Conservation (phyloP, 495 filamentous ascomycete species). For the Parmelia sp. region DNA sequence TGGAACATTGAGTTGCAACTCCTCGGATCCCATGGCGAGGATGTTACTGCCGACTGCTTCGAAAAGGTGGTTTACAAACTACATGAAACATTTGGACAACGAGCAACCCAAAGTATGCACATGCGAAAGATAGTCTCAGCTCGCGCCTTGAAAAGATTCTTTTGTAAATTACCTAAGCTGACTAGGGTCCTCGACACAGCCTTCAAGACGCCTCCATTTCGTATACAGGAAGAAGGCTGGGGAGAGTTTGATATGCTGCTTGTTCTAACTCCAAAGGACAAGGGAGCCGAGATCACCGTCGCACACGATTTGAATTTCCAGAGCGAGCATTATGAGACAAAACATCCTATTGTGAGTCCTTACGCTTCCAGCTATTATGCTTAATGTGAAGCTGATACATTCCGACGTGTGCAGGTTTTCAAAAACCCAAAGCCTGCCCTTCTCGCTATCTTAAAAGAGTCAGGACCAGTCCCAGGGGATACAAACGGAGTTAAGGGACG, state of each 20-base stretch:
- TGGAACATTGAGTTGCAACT: slow-evolving; percentile 61
- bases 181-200: slow-evolving; percentile 40
- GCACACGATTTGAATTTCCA: slow-evolving; percentile 90
- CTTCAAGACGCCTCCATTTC: slow-evolving; percentile 78
- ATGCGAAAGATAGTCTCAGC: not conserved
- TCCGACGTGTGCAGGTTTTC: slow-evolving; percentile 52
- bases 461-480: slow-evolving; percentile 75
- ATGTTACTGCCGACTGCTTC: slow-evolving; percentile 75
- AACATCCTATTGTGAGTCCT: slow-evolving; percentile 64
- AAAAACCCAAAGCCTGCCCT: slow-evolving; percentile 86
- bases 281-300: slow-evolving; percentile 73
- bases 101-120: slow-evolving; percentile 67
- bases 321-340: slow-evolving; percentile 70
- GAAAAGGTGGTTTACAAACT: slow-evolving; percentile 87
- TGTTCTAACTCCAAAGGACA: slow-evolving; percentile 70
- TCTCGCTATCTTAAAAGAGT: slow-evolving; percentile 64
- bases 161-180: not conserved
- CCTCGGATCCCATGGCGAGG: slow-evolving; percentile 52
- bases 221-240: slow-evolving; percentile 91
- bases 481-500: slow-evolving; percentile 55
- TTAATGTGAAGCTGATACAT: not conserved
- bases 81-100: slow-evolving; percentile 85
- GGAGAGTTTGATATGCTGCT: slow-evolving; percentile 98
- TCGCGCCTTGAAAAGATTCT: not conserved
- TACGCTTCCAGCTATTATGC: not conserved